Evolutionary conservation across 1,139 yeast genomes (phyloP).

Genomic region (Candida sp.): DNA sequence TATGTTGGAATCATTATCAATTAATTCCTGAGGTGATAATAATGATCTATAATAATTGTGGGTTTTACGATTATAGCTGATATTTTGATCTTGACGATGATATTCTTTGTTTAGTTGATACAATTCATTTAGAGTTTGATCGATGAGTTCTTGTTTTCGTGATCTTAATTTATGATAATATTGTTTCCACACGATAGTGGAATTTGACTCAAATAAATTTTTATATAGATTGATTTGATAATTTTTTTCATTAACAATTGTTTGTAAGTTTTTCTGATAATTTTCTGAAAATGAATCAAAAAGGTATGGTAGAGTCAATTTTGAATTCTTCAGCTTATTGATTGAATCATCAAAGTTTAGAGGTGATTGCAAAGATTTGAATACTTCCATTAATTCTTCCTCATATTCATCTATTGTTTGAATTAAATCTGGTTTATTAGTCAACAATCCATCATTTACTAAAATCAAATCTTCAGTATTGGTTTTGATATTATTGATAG

Average conservation of each 20-base stretch:
- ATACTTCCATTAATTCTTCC: slow-evolving; percentile 23
- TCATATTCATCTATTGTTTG: slow-evolving; percentile 25
- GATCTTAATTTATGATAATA: slow-evolving; percentile 21
- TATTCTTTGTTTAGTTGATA: slow-evolving; percentile 23
- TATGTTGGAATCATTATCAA: slow-evolving; percentile 1
- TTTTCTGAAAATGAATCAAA: slow-evolving; percentile 25
- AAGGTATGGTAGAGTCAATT: slow-evolving; percentile 28
- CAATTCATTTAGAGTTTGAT: slow-evolving; percentile 21
- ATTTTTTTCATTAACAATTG: slow-evolving; percentile 24
- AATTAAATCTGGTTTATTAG: slow-evolving; percentile 15
- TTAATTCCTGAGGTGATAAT: slow-evolving; percentile 16
- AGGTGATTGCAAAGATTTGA: slow-evolving; percentile 31
- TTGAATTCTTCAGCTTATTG: slow-evolving; percentile 6
- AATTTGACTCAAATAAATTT: slow-evolving; percentile 20
- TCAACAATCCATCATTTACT: slow-evolving; percentile 12
- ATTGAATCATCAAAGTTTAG: slow-evolving; percentile 27
- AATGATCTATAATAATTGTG: slow-evolving; percentile 31
- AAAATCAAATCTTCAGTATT: slow-evolving; percentile 31
- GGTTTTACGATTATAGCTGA: slow-evolving; percentile 11
- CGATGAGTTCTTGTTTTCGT: slow-evolving; percentile 19
- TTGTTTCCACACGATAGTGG: slow-evolving; percentile 32
- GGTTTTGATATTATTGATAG: slow-evolving; percentile 28
- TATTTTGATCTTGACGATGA: slow-evolving; percentile 15
- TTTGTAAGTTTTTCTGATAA: slow-evolving; percentile 20
- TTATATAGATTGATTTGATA: slow-evolving; percentile 26